Conservation (phyloP, 73 alveolate genomes). For the Blepharisma stoltei region DNA sequence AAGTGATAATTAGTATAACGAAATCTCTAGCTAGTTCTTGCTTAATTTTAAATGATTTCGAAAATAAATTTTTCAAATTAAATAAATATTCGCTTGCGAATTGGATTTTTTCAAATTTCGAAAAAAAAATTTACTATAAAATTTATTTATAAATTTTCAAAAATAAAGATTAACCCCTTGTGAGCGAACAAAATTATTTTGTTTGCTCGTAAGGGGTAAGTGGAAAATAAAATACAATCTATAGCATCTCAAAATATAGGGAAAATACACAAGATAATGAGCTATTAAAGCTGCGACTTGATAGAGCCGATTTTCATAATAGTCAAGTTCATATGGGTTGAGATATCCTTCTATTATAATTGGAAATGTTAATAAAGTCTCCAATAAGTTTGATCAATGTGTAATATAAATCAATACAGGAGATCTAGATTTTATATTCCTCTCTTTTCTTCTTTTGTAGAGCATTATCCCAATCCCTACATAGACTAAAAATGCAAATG, state of each 20-base stretch:
- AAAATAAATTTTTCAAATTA: too few species aligned
- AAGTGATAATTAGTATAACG: too few species aligned
- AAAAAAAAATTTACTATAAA: too few species aligned
- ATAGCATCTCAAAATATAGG: slow-evolving; percentile 6
- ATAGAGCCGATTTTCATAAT: background rate
- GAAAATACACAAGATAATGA: background rate
- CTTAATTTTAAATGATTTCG: too few species aligned
- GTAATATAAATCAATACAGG: background rate
- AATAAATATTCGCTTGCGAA: too few species aligned
- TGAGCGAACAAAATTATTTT: too few species aligned
- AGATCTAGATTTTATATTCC: background rate
- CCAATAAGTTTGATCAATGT: slow-evolving; percentile 1
- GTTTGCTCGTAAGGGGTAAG: background rate
- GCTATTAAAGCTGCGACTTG: background rate
- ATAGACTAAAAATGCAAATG: background rate
- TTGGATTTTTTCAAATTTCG: too few species aligned
- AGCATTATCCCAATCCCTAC: background rate
- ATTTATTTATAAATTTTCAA: too few species aligned
- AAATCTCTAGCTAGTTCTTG: too few species aligned
- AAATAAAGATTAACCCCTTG: too few species aligned
- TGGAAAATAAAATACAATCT: background rate
- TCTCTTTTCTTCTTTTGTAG: background rate
- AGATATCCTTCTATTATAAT: background rate
- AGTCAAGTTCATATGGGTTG: background rate
- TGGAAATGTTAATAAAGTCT: background rate